Conservation (phyloP, 192 early-diverging fungal species). For the Anaeromyces robustus region DNA sequence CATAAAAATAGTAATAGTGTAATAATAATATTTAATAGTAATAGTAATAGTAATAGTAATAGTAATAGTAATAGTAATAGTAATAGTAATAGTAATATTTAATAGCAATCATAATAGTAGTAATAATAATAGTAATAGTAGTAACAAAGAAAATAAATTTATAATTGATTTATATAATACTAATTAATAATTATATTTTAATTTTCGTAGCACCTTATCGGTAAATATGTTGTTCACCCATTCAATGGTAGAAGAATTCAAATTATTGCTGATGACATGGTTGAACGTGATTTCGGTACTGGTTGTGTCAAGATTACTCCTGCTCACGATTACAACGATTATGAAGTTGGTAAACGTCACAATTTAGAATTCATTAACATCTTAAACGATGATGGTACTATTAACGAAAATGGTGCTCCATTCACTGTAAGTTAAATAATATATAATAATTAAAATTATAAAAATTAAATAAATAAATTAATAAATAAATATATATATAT, state of each 20-base stretch:
- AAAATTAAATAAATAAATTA: too few species aligned
- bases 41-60: too few species aligned
- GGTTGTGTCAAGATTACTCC: slow-evolving; percentile 99
- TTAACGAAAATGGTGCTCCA: slow-evolving; percentile 78
- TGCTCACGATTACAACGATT: slow-evolving; percentile 96
- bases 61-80: not conserved
- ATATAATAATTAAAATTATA: too few species aligned
- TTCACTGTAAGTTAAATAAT: slow-evolving; percentile 46
- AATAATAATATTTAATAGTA: too few species aligned
- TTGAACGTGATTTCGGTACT: slow-evolving; percentile 87
- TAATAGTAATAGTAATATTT: not conserved
- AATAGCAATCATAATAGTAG: not conserved
- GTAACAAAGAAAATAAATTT: not conserved
- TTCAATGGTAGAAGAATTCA: slow-evolving; percentile 81
- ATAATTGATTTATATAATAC: not conserved
- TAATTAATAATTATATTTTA: not conserved
- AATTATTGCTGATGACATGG: slow-evolving; percentile 75
- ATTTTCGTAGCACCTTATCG: slow-evolving; percentile 56
- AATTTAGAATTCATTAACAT: slow-evolving; percentile 91
- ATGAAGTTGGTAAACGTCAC: slow-evolving; percentile 86
- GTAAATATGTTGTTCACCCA: slow-evolving; percentile 86
- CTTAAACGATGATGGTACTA: slow-evolving; percentile 88
- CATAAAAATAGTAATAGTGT: too few species aligned
- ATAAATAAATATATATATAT: too few species aligned
- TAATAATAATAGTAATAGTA: too few species aligned